Evolutionary conservation across 2,329 filamentous ascomycete genomes (phyloP), one percentile per base, ranked within the genome.

Genomic region (Pseudocercospora ulei): DNA sequence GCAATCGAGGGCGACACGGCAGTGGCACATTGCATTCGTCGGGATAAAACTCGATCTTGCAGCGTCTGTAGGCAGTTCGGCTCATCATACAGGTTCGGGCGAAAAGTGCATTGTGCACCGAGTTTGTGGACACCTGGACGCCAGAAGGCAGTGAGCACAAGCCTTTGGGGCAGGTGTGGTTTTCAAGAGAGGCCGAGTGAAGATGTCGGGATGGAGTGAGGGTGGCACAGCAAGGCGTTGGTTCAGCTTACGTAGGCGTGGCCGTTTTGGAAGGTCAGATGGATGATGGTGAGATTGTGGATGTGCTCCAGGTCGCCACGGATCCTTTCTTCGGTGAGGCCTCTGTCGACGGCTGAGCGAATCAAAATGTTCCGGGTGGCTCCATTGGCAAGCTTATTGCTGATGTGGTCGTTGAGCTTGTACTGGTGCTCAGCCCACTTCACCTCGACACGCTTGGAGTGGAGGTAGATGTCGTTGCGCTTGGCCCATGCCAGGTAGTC

Each of bases 271-370:
- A 82, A 79, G 5, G 63, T 61, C 28, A 90, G 63, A 27, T 72
- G 72, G 52, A 90, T 68, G 7, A 92, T 72, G 13, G 79, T 66
- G 1, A 92, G 68, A 46, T 83, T 82, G 64, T 88, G 78, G 44
- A 92, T 88, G 56, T 92, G 84, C 14, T 86, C 79, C 23, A 90
- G 68, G 51, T 92, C 81, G 3, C 78, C 70, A 7, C 80, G 75
- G 47, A 92, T 75, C 9, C 63, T 62, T 5, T 72, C 63, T 48
- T 78, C 78, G 0, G 76, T 84, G 49, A 82, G 37, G 64, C 64
- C 50, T 67, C 67, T 49, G 8, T 39, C 43, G 4, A 50, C 46
- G 11, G 72, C 73, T 6, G 71, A 70, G 41, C 72, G 72, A 26
- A 92, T 71, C 12, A 87, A 63, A 23, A 92, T 59, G 52, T 88